Evolutionary conservation across 108 stramenopile species (phyloP).

Genomic region (Chaetoceros tenuissimus): DNA sequence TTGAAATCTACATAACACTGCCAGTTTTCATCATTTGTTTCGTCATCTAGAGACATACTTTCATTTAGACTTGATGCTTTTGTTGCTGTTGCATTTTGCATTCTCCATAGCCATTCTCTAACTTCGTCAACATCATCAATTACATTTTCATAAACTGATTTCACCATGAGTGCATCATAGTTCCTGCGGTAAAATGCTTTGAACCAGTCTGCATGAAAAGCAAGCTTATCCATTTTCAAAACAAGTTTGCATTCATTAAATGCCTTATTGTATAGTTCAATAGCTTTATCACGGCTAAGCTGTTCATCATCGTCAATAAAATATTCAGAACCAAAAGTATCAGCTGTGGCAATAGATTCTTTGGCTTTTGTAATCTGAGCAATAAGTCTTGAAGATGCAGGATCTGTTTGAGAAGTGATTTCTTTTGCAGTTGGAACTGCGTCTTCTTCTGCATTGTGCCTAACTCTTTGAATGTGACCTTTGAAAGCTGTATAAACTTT

Average conservation of each 20-base stretch:
- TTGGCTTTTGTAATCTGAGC: conserved; percentile 30
- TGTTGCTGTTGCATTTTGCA: conserved; percentile 61
- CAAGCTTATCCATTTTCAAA: conserved; percentile 57
- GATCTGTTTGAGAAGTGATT: not conserved
- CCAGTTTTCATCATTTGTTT: conserved; percentile 4
- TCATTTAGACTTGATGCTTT: conserved; percentile 69
- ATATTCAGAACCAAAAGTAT: too few species aligned
- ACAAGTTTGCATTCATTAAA: conserved; percentile 66
- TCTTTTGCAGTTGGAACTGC: conserved; percentile 54
- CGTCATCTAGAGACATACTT: conserved; percentile 38
- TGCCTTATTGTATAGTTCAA: conserved; percentile 47
- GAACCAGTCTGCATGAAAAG: conserved; percentile 79
- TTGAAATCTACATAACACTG: conserved; percentile 28
- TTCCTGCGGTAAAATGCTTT: conserved; percentile 71
- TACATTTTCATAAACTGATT: conserved; percentile 68
- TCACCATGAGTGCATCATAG: conserved; percentile 81
- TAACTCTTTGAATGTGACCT: conserved; percentile 61
- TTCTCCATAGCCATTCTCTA: conserved; percentile 72
- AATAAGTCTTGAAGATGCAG: not conserved
- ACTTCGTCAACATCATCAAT: conserved; percentile 76
- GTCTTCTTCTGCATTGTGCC: conserved; percentile 59
- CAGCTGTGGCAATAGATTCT: conserved; percentile 20
- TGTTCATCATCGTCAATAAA: conserved; percentile 51
- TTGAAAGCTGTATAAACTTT: conserved; percentile 75
- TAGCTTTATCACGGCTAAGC: conserved; percentile 31